Base-by-base conservation (phyloP, 805 yeast species). In the Lachancea sp. region DNA sequence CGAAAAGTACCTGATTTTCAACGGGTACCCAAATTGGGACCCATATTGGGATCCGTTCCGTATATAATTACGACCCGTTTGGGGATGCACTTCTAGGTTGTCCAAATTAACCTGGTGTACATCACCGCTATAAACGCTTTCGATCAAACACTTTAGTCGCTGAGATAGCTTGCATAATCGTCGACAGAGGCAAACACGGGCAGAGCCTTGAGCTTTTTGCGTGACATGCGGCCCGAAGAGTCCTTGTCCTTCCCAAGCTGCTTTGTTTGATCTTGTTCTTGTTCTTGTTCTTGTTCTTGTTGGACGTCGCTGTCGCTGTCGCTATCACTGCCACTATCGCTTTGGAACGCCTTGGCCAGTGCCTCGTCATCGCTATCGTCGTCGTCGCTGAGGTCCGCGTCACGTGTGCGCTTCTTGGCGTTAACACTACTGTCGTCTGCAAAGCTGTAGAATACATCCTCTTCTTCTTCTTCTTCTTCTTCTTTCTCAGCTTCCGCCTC, bases 101-200 rank as follows among this genome's bases (percentile, higher is more conserved):
- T n/a, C n/a, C n/a, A n/a, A n/a, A n/a, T n/a, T n/a, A n/a, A n/a
- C n/a, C n/a, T n/a, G n/a, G n/a, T n/a, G n/a, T n/a, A n/a, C 29
- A 26, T 11, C 29, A 26, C 29, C 11, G 11, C 29, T 31, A 31
- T 31, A 31, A 11, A 31, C n/a, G 34, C 16, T 11, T 16, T 31
- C 34, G 37, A 11, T 13, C 73, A 73, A 27, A n/a, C 12, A 9
- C 39, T 22, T 31, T 22, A 38, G 16, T 38, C 42, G 35, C 35
- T 38, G 62, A 85, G 67, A 54, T 81, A 82, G 59, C 85, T 72
- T 22, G 91, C 82, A 60, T 88, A 89, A 49, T 85, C 95, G 35
- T 85, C 96, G 9, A 81, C 95, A 38, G 89, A 81, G 1, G 96
- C 97, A 69, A 88, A 90, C 17, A 80, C 72, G 18, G 97, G 97